phyloP scores from a whole-genome alignment of 192 early-diverging fungal genomes.

The Podila epigama region DNA sequence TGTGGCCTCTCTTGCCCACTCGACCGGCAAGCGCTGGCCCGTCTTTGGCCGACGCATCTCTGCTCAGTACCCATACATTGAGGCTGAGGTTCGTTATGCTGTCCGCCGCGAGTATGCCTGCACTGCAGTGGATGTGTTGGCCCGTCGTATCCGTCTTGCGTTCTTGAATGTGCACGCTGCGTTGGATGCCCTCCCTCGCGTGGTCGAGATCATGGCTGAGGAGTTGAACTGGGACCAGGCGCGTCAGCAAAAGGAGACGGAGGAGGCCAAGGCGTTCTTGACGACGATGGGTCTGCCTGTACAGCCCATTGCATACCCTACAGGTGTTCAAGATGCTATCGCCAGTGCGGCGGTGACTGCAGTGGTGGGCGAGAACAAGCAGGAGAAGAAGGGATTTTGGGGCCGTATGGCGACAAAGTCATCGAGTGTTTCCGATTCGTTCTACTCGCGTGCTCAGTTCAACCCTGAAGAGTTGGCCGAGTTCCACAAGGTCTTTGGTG shows the following conservation, averaged over 20 bases:
- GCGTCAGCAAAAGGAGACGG: constrained; percentile 73
- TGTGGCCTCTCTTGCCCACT: constrained; percentile 85
- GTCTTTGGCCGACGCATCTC: constrained; percentile 82
- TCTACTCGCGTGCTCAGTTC: constrained; percentile 67
- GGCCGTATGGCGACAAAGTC: constrained; percentile 27
- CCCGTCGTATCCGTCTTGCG: constrained; percentile 87
- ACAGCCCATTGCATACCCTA: constrained; percentile 48
- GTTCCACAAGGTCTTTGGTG: constrained; percentile 64
- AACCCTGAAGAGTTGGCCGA: constrained; percentile 65
- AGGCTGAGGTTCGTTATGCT: constrained; percentile 93
- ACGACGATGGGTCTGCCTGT: constrained; percentile 89
- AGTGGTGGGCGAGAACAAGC: background rate
- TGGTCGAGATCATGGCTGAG: constrained; percentile 90
- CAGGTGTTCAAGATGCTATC: constrained; percentile 35
- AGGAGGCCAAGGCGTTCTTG: constrained; percentile 79
- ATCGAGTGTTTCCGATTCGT: constrained; percentile 35
- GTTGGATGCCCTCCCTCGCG: constrained; percentile 81
- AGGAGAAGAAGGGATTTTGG: constrained; percentile 30
- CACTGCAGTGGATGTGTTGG: constrained; percentile 94
- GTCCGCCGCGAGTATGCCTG: constrained; percentile 92
- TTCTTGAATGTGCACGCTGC: constrained; percentile 95
- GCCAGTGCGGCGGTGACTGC: constrained; percentile 11
- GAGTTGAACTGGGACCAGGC: constrained; percentile 83
- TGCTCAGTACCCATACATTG: constrained; percentile 89
- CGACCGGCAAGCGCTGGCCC: constrained; percentile 77